Evolutionary conservation across 1,139 yeast species (phyloP).

Genomic region (Blastobotrys arbuscula): DNA sequence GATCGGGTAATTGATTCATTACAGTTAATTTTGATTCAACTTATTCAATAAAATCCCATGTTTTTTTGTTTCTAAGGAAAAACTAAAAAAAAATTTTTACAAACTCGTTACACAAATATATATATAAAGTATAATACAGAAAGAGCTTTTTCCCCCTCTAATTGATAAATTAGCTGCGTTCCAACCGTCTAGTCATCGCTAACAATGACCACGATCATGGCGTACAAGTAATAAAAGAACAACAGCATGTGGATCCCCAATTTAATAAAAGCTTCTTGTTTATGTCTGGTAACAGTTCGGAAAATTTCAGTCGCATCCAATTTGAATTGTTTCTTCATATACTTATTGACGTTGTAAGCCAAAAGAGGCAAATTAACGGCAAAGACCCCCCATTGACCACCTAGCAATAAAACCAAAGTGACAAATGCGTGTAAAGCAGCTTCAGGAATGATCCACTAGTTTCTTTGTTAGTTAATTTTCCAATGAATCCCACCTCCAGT

Average conservation of each 20-base stretch:
- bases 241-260: conserved; percentile 78
- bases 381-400: conserved; percentile 86
- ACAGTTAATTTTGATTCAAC: too few species aligned
- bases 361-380: conserved; percentile 72
- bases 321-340: conserved; percentile 61
- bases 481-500: too few species aligned
- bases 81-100: neutral
- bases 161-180: neutral
- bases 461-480: neutral
- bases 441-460: conserved; percentile 67
- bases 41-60: too few species aligned
- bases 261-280: conserved; percentile 81
- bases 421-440: conserved; percentile 71
- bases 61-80: neutral
- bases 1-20: too few species aligned
- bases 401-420: conserved; percentile 59
- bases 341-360: conserved; percentile 72
- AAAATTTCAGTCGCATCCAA: conserved; percentile 94
- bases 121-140: neutral
- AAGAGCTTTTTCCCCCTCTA: neutral
- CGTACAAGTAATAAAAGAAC: conserved; percentile 88
- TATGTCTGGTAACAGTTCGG: conserved; percentile 82
- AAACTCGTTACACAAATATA: too few species aligned
- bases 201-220: conserved; percentile 87
- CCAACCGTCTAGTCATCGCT: conserved; percentile 13